Conservation (phyloP, 257 asterid genomes). For the Leonotis leonurus region DNA sequence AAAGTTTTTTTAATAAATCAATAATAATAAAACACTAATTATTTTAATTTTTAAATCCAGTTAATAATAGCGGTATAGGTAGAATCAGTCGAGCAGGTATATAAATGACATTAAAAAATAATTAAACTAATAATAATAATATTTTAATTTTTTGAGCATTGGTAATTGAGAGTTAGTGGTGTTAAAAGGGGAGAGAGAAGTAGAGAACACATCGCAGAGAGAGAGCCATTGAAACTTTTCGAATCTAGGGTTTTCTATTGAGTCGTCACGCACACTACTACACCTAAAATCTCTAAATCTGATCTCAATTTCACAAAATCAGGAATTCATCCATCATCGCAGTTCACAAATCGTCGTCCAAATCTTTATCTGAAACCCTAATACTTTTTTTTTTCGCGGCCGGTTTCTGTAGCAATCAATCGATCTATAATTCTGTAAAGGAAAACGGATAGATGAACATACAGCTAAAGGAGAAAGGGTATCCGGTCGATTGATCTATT, state of each 20-base stretch:
- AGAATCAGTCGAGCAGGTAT: no score
- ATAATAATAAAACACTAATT: no score
- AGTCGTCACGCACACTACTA: constrained; percentile 18
- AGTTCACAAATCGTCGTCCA: constrained; percentile 6
- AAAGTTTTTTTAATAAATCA: no score
- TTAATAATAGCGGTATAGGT: no score
- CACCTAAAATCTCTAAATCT: constrained; percentile 22
- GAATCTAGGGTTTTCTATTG: constrained; percentile 28
- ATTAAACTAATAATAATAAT: no score
- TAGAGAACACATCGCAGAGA: no score
- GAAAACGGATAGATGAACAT: constrained; percentile 28
- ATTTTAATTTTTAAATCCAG: no score
- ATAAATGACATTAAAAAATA: no score
- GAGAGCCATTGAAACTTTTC: not conserved
- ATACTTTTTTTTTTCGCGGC: not conserved
- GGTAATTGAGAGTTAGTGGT: no score
- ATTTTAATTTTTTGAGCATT: no score
- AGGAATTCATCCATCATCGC: not conserved
- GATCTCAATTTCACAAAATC: constrained; percentile 19
- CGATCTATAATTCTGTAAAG: constrained; percentile 36
- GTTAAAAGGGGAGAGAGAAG: no score
- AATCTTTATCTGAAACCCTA: constrained; percentile 35
- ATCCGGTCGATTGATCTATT: constrained; percentile 21
- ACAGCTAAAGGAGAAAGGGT: constrained; percentile 4
- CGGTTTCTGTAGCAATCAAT: constrained; percentile 18